These are phyloP conservation scores for Aphanomyces cochlioides DNA, from an alignment of 352 stramenopile species.

Conservation along the genomic window DNA sequence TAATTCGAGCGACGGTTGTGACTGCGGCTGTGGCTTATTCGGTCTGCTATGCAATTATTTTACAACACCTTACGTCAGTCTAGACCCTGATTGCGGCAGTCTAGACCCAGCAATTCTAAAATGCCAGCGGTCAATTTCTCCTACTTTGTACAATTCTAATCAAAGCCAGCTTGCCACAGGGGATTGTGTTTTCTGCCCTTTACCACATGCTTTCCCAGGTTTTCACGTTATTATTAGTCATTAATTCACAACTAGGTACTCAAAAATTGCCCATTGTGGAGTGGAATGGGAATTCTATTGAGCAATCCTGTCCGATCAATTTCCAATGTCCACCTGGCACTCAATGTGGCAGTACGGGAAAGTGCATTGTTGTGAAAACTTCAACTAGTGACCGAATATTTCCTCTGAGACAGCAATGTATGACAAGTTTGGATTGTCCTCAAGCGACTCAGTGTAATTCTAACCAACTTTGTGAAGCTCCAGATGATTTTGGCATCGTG, in stretches of 20 bases:
- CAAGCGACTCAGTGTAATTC: neutral
- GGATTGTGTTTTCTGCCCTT: constrained; percentile 19
- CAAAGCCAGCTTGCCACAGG: neutral
- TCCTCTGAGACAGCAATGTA: neutral
- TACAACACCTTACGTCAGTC: too few species aligned
- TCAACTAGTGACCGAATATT: too few species aligned
- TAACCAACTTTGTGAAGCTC: neutral
- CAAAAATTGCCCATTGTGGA: too few species aligned
- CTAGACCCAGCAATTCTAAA: too few species aligned
- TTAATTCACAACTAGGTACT: too few species aligned
- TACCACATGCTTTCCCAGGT: neutral
- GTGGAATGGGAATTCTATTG: neutral
- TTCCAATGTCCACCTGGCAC: neutral
- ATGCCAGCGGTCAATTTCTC: neutral
- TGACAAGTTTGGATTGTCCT: constrained; percentile 6
- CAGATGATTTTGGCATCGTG: neutral
- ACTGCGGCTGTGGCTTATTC: constrained; percentile 27
- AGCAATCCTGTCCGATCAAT: neutral
- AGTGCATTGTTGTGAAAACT: too few species aligned
- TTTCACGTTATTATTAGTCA: too few species aligned
- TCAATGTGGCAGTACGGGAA: neutral
- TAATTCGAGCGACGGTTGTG: constrained; percentile 22
- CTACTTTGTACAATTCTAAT: neutral
- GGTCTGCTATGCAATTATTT: too few species aligned
- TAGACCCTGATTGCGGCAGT: constrained; percentile 21